Base-by-base conservation (phyloP, 768 basidiomycete species). In the Leccinum sublutescens region DNA sequence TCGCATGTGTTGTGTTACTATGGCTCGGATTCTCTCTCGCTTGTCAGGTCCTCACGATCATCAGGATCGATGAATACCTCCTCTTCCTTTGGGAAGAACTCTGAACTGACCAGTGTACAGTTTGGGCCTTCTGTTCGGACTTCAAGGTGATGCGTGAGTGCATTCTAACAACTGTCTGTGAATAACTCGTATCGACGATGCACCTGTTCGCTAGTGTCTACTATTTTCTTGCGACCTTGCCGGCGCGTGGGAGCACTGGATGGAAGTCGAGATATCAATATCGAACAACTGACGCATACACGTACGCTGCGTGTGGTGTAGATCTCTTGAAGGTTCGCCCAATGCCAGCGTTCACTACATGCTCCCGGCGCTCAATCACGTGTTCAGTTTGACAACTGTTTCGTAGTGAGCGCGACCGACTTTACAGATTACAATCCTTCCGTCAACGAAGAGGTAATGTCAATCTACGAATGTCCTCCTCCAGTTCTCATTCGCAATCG, bases 251-350 rank as follows among this genome's bases (percentile, higher is more conserved):
- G 54, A 29, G 7, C 38, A 58, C 21, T 47, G 54, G 52, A 29
- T 40, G 63, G 63, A 19, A 64, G 63, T 40, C 27, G 52, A n/a
- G 27, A 27, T 27, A 27, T 27, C 27, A 61, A 55, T 33, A 8
- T 58, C 34, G 63, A 64, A 15, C n/a, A 33, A 43, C 55, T 10
- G 60, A 64, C 11, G 63, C 61, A 7, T 2, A 53, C 9, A 58
- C 55, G 5, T 64, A 62, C 9, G 14, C 25, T 3, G n/a, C 23
- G 5, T 64, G 57, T 60, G 55, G 54, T 40, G 51, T 11, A 7
- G 57, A 64, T 54, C 62, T 58, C 52, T 36, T 64, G 49, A 64
- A 64, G 52, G 63, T 64, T 11, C 19, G 51, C 27, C 27, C 27
- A 8, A 27, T 27, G 27, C 27, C 27, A 8, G 27, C 27, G 27